Evolutionary conservation across 257 asterid genomes (phyloP), one percentile per base, ranked within the genome.

Genomic region (Echium plantagineum): DNA sequence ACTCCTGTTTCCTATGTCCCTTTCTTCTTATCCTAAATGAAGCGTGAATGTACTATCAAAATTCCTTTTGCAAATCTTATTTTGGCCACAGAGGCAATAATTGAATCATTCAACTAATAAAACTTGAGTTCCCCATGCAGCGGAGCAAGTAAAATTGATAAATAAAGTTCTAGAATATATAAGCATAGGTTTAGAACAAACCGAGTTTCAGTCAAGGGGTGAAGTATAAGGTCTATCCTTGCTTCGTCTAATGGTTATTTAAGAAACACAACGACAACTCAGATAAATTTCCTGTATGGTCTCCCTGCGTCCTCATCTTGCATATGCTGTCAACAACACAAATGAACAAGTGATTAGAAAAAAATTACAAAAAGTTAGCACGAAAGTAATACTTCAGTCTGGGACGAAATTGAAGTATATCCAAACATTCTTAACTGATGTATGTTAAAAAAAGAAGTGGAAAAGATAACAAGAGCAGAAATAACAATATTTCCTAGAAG

Each of bases 271-370:
- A 54, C 64, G 61, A 55, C 60, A 24, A 68, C 32, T 73, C 67
- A 77, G 19, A 72, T 20, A 63, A 80, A 89, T 69, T 89, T 89
- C 69, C 94, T 78, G 57, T 80, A 58, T 6, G 96, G 95, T 72
- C 91, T 81, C 60, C 90, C 94, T 58, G 94, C 89, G 66, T 89
- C 96, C 62, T 89, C 95, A 58, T 89, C 96, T 77, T 85, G 96
- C 96, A 88, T 80, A 76, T 88, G 90, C 94, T 88, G 94, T 69
- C 64, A 81, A 21, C 22, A 56, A 28, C 42, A 24, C 9, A 56
- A 21, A 56, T 56, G 18, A 56, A 56, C 60, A 22, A 15, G 16
- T 21, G 60, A 6, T 17, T 13, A 5, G 38, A 24, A 21, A n/a
- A 18, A 8, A 52, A 16, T 20, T 52, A 52, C 5, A 52, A 52